These are phyloP conservation scores for Quercus bicolor DNA, from an alignment of 306 rosid species.

Conservation along the genomic window DNA sequence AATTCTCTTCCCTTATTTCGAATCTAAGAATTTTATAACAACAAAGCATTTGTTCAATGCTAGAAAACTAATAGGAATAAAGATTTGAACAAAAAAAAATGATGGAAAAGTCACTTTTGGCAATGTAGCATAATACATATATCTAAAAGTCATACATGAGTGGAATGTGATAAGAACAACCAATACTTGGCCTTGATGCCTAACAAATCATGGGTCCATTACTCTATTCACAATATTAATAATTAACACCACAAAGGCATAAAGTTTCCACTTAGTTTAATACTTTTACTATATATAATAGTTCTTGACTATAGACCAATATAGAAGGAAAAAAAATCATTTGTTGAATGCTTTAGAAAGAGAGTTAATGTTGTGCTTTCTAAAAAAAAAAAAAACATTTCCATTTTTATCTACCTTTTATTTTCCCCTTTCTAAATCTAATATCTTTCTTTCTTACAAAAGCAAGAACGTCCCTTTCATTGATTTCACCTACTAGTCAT, in stretches of 20 bases:
- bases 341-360: not conserved
- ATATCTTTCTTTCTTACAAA: too few species aligned
- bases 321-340: not conserved
- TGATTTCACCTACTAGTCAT: too few species aligned
- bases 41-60: not conserved
- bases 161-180: conserved; percentile 1
- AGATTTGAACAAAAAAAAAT: not conserved
- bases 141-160: not conserved
- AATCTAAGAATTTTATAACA: not conserved
- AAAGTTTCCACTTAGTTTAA: not conserved
- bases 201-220: conserved; percentile 6
- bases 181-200: conserved; percentile 1
- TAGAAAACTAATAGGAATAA: not conserved
- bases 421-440: too few species aligned
- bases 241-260: not conserved
- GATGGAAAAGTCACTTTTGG: not conserved
- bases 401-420: not conserved
- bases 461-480: too few species aligned
- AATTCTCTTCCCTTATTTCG: not conserved
- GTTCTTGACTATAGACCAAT: not conserved
- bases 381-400: not conserved
- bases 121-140: not conserved
- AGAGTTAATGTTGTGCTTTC: not conserved
- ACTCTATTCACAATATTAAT: not conserved
- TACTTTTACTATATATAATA: not conserved